These are phyloP conservation scores for Scenedesmus sp. DNA, from an alignment of 163 green algal species.

Conservation along the genomic window DNA sequence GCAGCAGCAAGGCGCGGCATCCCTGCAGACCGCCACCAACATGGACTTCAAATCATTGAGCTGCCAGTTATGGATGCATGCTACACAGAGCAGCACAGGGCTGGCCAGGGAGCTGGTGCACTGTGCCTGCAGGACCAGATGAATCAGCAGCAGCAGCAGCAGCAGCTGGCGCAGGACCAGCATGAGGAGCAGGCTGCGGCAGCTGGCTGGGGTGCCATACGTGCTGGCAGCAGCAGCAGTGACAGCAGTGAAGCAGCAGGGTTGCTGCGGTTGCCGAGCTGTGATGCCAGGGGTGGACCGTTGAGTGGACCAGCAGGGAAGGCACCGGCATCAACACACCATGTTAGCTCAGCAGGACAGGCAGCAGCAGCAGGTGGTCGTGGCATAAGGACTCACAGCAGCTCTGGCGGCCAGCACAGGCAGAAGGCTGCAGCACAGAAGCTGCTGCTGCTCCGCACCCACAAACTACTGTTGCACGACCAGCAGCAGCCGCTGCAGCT, in stretches of 20 bases:
- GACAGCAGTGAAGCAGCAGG: not conserved
- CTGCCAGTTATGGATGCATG: no score
- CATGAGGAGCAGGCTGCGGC: not conserved
- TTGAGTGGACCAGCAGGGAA: not conserved
- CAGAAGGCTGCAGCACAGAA: not conserved
- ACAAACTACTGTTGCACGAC: not conserved
- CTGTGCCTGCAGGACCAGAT: not conserved
- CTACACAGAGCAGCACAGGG: no score
- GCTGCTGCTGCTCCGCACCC: not conserved
- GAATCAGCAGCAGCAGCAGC: not conserved
- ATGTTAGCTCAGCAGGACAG: not conserved
- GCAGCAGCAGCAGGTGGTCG: not conserved
- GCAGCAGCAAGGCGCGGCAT: no score
- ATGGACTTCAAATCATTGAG: no score
- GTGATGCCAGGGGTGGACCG: not conserved
- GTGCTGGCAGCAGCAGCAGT: no score
- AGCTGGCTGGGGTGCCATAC: no score
- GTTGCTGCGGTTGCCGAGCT: not conserved
- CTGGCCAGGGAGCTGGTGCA: not conserved
- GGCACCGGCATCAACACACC: not conserved
- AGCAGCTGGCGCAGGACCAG: not conserved
- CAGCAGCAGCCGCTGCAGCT: constrained; percentile 21
- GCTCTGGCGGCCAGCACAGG: not conserved
- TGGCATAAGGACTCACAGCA: not conserved
- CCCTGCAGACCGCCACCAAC: no score